These are phyloP conservation scores for Magnusiomyces clavatus DNA, from an alignment of 1,139 yeast species.

Conservation along the genomic window DNA sequence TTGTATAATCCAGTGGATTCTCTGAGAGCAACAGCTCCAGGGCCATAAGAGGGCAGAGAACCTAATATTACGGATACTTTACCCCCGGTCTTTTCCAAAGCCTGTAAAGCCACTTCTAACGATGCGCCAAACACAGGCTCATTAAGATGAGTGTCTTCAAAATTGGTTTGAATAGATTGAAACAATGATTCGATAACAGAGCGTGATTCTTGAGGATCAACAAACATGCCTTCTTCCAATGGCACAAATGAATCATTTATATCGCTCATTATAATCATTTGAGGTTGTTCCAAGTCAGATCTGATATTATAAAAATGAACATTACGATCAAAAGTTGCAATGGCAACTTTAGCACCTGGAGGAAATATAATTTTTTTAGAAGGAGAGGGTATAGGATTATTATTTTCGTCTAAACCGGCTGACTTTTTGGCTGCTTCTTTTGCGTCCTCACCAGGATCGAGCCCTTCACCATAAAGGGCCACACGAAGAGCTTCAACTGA, in stretches of 20 bases:
- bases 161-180: constrained; percentile 47
- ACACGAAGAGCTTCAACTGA: constrained; percentile 68
- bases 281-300: constrained; percentile 49
- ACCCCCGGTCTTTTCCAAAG: constrained; percentile 74
- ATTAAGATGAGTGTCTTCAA: constrained; percentile 40
- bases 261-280: constrained; percentile 62
- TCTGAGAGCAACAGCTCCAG: constrained; percentile 63
- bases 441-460: constrained; percentile 16
- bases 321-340: constrained; percentile 68
- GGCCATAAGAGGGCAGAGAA: constrained; percentile 73
- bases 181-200: constrained; percentile 61
- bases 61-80: constrained; percentile 66
- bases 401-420: constrained; percentile 23
- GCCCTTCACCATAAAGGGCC: constrained; percentile 36
- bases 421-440: constrained; percentile 15
- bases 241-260: constrained; percentile 80
- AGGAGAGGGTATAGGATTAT: constrained; percentile 17
- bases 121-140: constrained; percentile 83
- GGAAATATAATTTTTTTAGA: constrained; percentile 28
- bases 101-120: constrained; percentile 55
- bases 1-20: constrained; percentile 24
- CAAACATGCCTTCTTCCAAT: constrained; percentile 68
- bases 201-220: constrained; percentile 61
- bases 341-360: constrained; percentile 48
- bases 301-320: constrained; percentile 70